phyloP scores from a whole-genome alignment of 2,329 filamentous ascomycete species.

The Coniochaeta pulveracea region DNA sequence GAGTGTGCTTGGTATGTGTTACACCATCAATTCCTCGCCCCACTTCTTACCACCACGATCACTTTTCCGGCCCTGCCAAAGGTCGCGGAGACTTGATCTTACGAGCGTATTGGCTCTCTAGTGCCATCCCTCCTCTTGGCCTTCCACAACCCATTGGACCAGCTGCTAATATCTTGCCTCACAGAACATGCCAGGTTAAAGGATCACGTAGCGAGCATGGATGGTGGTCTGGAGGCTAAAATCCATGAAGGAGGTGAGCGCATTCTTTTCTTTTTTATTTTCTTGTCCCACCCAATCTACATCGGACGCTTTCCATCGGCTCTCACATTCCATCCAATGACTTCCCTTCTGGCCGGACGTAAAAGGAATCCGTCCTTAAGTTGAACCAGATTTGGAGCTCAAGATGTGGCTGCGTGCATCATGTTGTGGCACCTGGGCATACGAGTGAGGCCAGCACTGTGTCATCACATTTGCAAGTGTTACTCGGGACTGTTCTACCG shows the following conservation, averaged over 20 bases:
- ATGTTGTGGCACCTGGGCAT: not conserved
- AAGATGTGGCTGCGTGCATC: not conserved
- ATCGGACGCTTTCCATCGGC: conserved; percentile 16
- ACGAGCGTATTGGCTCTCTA: not conserved
- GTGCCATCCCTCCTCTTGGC: too few relatives aligned
- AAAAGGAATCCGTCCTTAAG: not conserved
- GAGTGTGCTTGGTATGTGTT: conserved; percentile 74
- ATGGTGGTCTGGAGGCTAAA: conserved; percentile 78
- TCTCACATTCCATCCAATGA: conserved; percentile 7
- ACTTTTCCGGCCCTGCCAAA: not conserved
- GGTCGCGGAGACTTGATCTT: not conserved
- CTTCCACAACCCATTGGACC: too few relatives aligned
- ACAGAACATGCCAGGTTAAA: conserved; percentile 86
- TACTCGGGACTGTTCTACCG: not conserved
- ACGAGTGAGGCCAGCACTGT: too few relatives aligned
- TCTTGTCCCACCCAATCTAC: conserved; percentile 9
- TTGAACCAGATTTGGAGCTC: not conserved
- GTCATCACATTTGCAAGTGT: not conserved
- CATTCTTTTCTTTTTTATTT: conserved; percentile 11
- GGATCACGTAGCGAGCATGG: conserved; percentile 78
- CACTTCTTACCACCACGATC: conserved; percentile 1
- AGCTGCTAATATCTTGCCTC: conserved; percentile 7
- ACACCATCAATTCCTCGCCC: conserved; percentile 2
- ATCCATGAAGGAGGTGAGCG: conserved; percentile 86
- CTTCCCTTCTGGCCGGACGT: not conserved